These are phyloP conservation scores for Coprinellus aureogranulatus DNA, from an alignment of 768 basidiomycete genomes.

Conservation along the genomic window DNA sequence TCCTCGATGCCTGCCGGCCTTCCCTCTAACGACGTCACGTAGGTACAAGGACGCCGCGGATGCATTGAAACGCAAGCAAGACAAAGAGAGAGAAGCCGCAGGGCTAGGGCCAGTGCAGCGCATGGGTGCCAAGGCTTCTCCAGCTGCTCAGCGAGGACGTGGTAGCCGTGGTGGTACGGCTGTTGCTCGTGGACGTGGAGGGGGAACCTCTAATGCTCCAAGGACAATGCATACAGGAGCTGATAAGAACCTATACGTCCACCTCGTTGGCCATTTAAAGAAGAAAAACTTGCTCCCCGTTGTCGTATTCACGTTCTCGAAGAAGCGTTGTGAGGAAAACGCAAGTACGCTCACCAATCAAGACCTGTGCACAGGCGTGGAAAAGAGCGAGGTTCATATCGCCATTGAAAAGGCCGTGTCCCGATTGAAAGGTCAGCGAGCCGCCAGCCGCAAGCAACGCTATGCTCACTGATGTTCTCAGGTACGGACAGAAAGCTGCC, in stretches of 20 bases:
- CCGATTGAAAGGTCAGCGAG: slow-evolving; percentile 74
- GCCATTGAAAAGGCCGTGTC: slow-evolving; percentile 89
- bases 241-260: slow-evolving; percentile 93
- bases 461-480: slow-evolving; percentile 27
- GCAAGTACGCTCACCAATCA: slow-evolving; percentile 84
- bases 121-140: slow-evolving; percentile 69
- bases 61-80: slow-evolving; percentile 88
- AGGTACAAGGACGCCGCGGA: slow-evolving; percentile 92
- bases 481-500: slow-evolving; percentile 90
- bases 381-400: slow-evolving; percentile 97
- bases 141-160: slow-evolving; percentile 50
- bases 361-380: slow-evolving; percentile 83
- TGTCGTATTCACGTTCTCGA: slow-evolving; percentile 95
- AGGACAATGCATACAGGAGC: slow-evolving; percentile 64
- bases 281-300: slow-evolving; percentile 88
- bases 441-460: slow-evolving; percentile 3
- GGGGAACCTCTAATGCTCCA: slow-evolving; percentile 24
- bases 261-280: slow-evolving; percentile 80
- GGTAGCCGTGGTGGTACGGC: slow-evolving; percentile 39
- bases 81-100: slow-evolving; percentile 95
- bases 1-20: background rate
- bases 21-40: slow-evolving; percentile 4
- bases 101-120: slow-evolving; percentile 85
- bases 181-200: slow-evolving; percentile 45
- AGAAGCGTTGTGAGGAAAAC: slow-evolving; percentile 96